A percentile compares a stretch with the other conserved stretches of the same genome.
Evolutionary conservation across 2,329 filamentous ascomycete species (phyloP).

Genomic region (Pseudogymnoascus sp.): DNA sequence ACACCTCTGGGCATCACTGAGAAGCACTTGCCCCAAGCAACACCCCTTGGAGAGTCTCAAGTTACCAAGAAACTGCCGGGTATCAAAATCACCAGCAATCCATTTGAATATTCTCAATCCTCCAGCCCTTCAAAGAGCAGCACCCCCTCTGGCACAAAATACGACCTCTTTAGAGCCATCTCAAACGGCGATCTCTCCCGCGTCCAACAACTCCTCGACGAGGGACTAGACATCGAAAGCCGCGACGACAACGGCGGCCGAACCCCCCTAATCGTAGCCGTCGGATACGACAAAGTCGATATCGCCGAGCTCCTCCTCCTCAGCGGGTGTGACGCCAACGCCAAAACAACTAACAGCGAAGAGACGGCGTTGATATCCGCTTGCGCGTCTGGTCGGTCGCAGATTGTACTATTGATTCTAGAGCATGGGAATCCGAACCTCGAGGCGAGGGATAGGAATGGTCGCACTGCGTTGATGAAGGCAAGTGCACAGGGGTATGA

Average conservation of each 20-base stretch:
- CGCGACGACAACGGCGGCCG: neutral
- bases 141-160: neutral
- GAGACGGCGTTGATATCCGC: neutral
- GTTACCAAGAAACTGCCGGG: neutral
- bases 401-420: neutral
- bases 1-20: no score
- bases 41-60: neutral
- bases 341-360: neutral
- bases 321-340: neutral
- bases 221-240: neutral
- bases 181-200: neutral
- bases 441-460: neutral
- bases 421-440: neutral
- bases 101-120: neutral
- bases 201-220: neutral
- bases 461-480: neutral
- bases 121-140: neutral
- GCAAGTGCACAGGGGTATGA: neutral
- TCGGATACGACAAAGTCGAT: neutral
- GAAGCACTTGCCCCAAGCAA: no score
- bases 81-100: neutral
- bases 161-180: neutral
- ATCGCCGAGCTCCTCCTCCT: neutral
- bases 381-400: neutral
- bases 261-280: neutral